Evolutionary conservation across 345 rosid species (phyloP).

Genomic region (Aquilaria malaccensis): DNA sequence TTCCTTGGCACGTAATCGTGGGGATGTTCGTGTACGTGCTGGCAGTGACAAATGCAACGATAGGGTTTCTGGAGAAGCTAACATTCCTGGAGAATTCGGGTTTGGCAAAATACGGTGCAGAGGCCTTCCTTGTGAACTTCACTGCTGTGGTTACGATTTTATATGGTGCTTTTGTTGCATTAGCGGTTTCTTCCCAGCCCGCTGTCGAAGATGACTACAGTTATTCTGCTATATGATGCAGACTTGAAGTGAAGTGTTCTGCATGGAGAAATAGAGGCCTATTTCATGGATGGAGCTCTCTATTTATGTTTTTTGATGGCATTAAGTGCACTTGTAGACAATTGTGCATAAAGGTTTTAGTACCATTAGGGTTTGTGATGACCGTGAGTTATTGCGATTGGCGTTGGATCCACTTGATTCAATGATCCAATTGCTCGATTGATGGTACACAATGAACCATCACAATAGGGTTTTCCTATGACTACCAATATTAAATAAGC

Average conservation of each 20-base stretch:
- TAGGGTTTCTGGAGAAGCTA: conserved; percentile 86
- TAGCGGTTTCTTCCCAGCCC: conserved; percentile 43
- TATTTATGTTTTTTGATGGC: too few relatives aligned
- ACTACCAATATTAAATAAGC: too few relatives aligned
- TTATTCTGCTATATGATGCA: conserved; percentile 45
- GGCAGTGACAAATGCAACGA: conserved; percentile 57
- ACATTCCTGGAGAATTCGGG: conserved; percentile 80
- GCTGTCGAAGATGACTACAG: conserved; percentile 29
- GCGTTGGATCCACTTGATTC: too few relatives aligned
- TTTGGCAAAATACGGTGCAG: conserved; percentile 65
- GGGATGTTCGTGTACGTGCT: conserved; percentile 54
- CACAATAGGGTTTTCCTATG: too few relatives aligned
- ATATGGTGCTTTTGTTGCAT: conserved; percentile 61
- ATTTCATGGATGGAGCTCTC: background rate
- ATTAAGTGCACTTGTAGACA: too few relatives aligned
- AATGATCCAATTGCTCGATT: too few relatives aligned
- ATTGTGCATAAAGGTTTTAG: too few relatives aligned
- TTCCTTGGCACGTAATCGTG: conserved; percentile 66
- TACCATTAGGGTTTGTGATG: too few relatives aligned
- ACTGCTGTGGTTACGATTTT: conserved; percentile 64
- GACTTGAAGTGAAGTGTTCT: too few relatives aligned
- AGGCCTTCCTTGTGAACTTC: conserved; percentile 86
- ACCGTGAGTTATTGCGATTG: too few relatives aligned
- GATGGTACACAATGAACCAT: too few relatives aligned
- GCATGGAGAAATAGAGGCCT: background rate